These are phyloP conservation scores for Tulasnella sp. DNA, from an alignment of 768 basidiomycete species.

Conservation along the genomic window DNA sequence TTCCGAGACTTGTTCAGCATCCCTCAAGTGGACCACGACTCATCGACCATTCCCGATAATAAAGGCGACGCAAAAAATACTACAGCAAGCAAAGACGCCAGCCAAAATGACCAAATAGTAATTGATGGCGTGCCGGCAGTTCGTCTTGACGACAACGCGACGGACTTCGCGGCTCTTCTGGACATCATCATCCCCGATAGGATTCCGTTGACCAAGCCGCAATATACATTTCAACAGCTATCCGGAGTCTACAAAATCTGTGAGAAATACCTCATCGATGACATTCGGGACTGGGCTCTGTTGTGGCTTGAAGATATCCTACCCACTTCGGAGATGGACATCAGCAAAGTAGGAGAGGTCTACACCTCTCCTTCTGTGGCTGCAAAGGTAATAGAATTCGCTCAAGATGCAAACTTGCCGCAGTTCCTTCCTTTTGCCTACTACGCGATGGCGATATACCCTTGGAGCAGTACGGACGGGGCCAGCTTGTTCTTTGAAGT, in stretches of 20 bases:
- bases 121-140: slow-evolving; percentile 6
- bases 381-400: background rate
- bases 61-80: background rate
- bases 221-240: slow-evolving; percentile 1
- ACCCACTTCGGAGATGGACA: slow-evolving; percentile 3
- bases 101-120: background rate
- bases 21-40: background rate
- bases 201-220: background rate
- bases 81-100: background rate
- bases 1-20: background rate
- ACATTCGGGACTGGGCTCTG: slow-evolving; percentile 7
- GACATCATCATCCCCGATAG: slow-evolving; percentile 5
- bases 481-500: background rate
- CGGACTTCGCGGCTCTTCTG: slow-evolving; percentile 4
- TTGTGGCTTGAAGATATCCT: background rate
- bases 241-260: background rate
- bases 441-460: slow-evolving; percentile 1
- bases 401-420: background rate
- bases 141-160: slow-evolving; percentile 1
- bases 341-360: background rate
- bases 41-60: background rate
- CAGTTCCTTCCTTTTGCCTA: slow-evolving; percentile 6
- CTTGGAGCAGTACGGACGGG: background rate
- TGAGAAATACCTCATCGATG: slow-evolving; percentile 8
- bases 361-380: background rate